Evolutionary conservation across 2,329 filamentous ascomycete genomes (phyloP), one percentile per base, ranked within the genome.

Genomic region (Hortaea werneckii): DNA sequence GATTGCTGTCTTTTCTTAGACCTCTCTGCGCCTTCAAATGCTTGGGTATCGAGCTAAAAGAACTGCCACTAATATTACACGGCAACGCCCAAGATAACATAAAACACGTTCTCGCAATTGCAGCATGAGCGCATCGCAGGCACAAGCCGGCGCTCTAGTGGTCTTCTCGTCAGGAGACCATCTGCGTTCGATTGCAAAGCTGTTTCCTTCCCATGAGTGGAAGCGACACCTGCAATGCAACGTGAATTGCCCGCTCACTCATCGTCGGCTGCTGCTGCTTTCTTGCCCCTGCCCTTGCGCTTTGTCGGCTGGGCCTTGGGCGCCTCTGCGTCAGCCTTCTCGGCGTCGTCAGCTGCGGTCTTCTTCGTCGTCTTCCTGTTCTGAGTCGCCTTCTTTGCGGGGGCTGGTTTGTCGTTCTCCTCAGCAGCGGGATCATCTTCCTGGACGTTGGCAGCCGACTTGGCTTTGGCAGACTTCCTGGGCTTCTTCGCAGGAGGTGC

Each of bases 331-430:
- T 47, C 35, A 8, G 41, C 47, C 37, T 28, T 28, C 37, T 48
- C 32, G 11, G 26, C 35, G 10, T 45, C 47, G 40, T 34, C 35
- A 27, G 40, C 38, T 37, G 48, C 26, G 37, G 50, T 41, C 40
- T 41, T 28, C 40, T n/a, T 47, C 38, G 29, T 30, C 41, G 20
- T 49, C 50, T 37, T 46, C n/a, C 35, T 47, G 45, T 52, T 50
- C 4, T 51, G 20, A 5, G 37, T 26, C 10, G 27, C 10, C 30
- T 47, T 51, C 49, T 50, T 51, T 41, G 42, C 44, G 11, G 45
- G 32, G 9, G 44, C 37, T 5, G 41, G n/a, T n/a, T 41, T 41
- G 28, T 50, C 46, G 9, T 50, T 44, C 29, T 48, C 47, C n/a
- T 47, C 49, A 10, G 20, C 40, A 5, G 37, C 37, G 3, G 32